Conservation (phyloP, 73 alveolate genomes). For the Vitrella brassicaformis region DNA sequence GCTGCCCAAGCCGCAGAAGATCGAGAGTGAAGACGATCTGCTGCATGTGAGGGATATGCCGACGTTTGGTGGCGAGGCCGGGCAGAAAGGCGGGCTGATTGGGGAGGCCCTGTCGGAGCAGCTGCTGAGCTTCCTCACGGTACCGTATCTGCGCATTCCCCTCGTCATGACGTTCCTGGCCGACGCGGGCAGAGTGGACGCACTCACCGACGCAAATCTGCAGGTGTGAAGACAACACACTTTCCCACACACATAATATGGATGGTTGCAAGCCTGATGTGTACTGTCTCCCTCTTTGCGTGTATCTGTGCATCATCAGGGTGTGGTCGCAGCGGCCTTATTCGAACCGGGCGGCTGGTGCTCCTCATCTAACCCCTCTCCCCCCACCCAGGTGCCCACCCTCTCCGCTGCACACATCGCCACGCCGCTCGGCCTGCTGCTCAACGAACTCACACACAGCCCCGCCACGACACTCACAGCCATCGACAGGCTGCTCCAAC, state of each 20-base stretch:
- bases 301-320: too few relatives aligned
- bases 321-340: too few relatives aligned
- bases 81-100: background rate
- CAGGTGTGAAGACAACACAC: too few relatives aligned
- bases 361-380: too few relatives aligned
- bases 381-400: too few relatives aligned
- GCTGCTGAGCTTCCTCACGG: conserved; percentile 17
- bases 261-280: too few relatives aligned
- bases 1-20: too few relatives aligned
- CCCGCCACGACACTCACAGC: too few relatives aligned
- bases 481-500: too few relatives aligned
- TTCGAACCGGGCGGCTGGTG: too few relatives aligned
- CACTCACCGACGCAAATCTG: conserved; percentile 1
- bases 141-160: conserved; percentile 30
- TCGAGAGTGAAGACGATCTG: background rate
- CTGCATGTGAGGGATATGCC: background rate
- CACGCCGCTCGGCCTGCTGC: background rate
- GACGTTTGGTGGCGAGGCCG: background rate
- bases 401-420: background rate
- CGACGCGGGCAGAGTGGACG: conserved; percentile 12
- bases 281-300: too few relatives aligned
- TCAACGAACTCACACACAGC: background rate
- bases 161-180: conserved; percentile 16
- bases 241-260: too few relatives aligned
- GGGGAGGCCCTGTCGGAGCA: background rate